phyloP scores from a whole-genome alignment of 345 rosid species.

The Heritiera littoralis region DNA sequence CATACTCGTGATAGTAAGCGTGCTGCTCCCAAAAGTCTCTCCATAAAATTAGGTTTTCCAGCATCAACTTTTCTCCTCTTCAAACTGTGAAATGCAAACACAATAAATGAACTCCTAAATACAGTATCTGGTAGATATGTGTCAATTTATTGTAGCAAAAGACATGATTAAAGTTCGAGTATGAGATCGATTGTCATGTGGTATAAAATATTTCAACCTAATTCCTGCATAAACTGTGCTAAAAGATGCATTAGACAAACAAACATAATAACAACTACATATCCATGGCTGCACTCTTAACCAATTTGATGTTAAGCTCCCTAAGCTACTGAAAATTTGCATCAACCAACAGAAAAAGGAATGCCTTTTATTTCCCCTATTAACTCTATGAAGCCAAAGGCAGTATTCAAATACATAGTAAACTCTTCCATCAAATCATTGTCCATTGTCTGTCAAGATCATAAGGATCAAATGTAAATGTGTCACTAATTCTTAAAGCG shows the following conservation, averaged over 20 bases:
- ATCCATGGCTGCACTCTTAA: not conserved
- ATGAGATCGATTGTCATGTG: not conserved
- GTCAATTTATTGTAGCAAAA: not conserved
- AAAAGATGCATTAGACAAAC: constrained; percentile 8
- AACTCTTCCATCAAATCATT: not conserved
- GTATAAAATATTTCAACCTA: not conserved
- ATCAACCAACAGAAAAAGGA: not conserved
- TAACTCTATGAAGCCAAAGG: not conserved
- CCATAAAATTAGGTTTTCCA: constrained; percentile 70
- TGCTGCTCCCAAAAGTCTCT: constrained; percentile 72
- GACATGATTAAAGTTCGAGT: not conserved
- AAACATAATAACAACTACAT: not conserved
- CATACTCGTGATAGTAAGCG: constrained; percentile 77
- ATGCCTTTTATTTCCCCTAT: not conserved
- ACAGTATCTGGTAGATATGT: not conserved
- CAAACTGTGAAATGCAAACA: constrained; percentile 43
- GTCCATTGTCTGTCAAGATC: not conserved
- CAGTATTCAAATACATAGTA: not conserved
- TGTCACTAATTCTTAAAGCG: not conserved
- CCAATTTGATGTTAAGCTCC: constrained; percentile 7
- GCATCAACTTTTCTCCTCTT: constrained; percentile 62
- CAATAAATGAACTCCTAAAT: not conserved
- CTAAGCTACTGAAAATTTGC: not conserved
- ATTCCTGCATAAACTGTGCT: not conserved
- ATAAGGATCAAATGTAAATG: not conserved